Percentiles rank a stretch among this genome's conserved stretches.
These are phyloP conservation scores for Candida incommunis DNA, from an alignment of 805 yeast genomes.

Conservation along the genomic window DNA sequence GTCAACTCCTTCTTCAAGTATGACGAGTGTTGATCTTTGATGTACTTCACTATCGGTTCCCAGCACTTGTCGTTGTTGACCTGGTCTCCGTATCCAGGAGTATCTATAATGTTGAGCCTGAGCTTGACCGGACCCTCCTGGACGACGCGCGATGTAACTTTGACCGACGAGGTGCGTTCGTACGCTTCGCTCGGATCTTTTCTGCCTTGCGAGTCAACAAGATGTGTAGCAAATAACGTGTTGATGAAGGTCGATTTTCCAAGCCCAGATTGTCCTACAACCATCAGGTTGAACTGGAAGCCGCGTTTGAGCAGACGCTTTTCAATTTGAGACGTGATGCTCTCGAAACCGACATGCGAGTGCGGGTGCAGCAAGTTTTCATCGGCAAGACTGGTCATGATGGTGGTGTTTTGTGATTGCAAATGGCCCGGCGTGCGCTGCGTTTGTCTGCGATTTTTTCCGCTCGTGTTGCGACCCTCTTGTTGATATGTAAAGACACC, in stretches of 20 bases:
- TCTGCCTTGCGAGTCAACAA: conserved; percentile 65
- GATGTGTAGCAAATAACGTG: conserved; percentile 74
- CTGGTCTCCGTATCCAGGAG: conserved; percentile 98
- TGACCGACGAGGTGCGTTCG: conserved; percentile 76
- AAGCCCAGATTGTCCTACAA: conserved; percentile 81
- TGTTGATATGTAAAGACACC: no score
- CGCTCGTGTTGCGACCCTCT: no score
- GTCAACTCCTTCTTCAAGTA: conserved; percentile 88
- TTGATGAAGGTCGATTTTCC: conserved; percentile 90
- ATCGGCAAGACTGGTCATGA: background rate
- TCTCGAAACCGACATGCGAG: conserved; percentile 78
- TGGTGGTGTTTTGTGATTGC: no score
- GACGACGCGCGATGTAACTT: conserved; percentile 29
- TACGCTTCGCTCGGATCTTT: conserved; percentile 53
- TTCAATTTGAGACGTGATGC: conserved; percentile 91
- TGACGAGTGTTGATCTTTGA: conserved; percentile 87
- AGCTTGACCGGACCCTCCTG: conserved; percentile 79
- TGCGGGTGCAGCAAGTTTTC: background rate
- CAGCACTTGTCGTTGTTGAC: conserved; percentile 90
- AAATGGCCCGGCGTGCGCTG: no score
- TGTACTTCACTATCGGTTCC: conserved; percentile 91
- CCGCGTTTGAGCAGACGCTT: conserved; percentile 84
- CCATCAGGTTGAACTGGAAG: conserved; percentile 86
- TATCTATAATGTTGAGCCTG: conserved; percentile 79
- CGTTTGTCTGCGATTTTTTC: no score